phyloP scores from a whole-genome alignment of 176 grass and related monocot genomes.

The Pharus latifolius region DNA sequence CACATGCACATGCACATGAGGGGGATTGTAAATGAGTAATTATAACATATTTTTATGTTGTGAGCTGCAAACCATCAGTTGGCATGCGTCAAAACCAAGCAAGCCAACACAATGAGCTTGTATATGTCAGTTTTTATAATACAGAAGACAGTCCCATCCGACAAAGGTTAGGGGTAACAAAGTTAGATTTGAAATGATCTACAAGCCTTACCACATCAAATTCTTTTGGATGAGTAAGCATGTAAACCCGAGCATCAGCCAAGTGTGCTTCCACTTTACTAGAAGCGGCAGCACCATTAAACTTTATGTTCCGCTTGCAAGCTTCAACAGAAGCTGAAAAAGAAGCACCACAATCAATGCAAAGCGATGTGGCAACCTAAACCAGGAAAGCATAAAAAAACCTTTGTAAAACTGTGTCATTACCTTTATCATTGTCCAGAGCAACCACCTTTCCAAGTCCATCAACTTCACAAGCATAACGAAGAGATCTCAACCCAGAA shows the following conservation, averaged over 20 bases:
- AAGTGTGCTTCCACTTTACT: conserved; percentile 90
- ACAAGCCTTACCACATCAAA: conserved; percentile 74
- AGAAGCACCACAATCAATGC: conserved; percentile 20
- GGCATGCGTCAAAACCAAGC: neutral
- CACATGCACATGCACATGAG: neutral
- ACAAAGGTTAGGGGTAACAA: neutral
- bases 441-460: conserved; percentile 75
- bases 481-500: conserved; percentile 78
- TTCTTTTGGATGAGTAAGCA: conserved; percentile 98
- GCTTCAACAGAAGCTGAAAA: conserved; percentile 78
- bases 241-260: conserved; percentile 90
- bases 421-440: conserved; percentile 92
- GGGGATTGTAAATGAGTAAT: too few species aligned
- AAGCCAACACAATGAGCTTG: neutral
- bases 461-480: conserved; percentile 78
- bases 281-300: conserved; percentile 58
- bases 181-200: conserved; percentile 6
- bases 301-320: conserved; percentile 87
- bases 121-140: neutral
- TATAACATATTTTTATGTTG: neutral
- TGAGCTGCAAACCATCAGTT: neutral
- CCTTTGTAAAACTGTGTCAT: neutral
- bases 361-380: neutral
- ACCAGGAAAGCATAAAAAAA: neutral
- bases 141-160: neutral